Conservation (phyloP, 176 grass and related monocot genomes). For the Chloris gayana region DNA sequence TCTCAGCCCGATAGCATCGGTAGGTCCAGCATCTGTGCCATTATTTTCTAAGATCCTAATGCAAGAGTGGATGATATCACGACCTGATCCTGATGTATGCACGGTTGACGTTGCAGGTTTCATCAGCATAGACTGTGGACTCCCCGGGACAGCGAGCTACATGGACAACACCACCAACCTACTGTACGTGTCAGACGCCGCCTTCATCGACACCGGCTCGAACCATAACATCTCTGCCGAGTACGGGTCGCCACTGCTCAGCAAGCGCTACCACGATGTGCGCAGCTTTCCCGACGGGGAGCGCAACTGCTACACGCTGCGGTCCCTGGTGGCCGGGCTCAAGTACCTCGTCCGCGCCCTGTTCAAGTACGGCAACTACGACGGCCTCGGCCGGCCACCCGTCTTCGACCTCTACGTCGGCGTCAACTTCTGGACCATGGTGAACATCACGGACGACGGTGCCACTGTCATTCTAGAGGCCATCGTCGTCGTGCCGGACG, state of each 20-base stretch:
- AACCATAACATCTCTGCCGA: slow-evolving; percentile 43
- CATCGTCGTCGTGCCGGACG: slow-evolving; percentile 1
- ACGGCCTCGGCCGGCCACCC: slow-evolving; percentile 5
- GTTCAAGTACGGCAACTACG: slow-evolving; percentile 68
- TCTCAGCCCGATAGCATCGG: too few relatives aligned
- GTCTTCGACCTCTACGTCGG: background rate
- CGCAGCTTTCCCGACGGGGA: slow-evolving; percentile 59
- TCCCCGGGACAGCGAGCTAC: slow-evolving; percentile 36
- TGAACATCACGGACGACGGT: background rate
- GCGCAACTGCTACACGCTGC: slow-evolving; percentile 59
- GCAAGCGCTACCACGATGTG: slow-evolving; percentile 2
- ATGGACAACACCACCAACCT: slow-evolving; percentile 31
- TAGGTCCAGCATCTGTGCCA: too few relatives aligned
- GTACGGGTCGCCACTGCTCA: background rate
- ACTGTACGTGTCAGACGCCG: slow-evolving; percentile 20
- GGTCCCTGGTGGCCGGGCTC: slow-evolving; percentile 11
- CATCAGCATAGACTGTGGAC: slow-evolving; percentile 69
- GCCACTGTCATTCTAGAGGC: too few relatives aligned
- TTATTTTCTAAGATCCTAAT: too few relatives aligned
- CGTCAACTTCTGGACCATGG: background rate
- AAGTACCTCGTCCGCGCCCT: slow-evolving; percentile 52
- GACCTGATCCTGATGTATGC: too few relatives aligned
- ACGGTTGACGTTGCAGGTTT: slow-evolving; percentile 40
- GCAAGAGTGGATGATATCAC: too few relatives aligned
- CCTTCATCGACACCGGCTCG: slow-evolving; percentile 47